Base-by-base conservation (phyloP, 352 stramenopile species). In the Phytopythium oedochilum region DNA sequence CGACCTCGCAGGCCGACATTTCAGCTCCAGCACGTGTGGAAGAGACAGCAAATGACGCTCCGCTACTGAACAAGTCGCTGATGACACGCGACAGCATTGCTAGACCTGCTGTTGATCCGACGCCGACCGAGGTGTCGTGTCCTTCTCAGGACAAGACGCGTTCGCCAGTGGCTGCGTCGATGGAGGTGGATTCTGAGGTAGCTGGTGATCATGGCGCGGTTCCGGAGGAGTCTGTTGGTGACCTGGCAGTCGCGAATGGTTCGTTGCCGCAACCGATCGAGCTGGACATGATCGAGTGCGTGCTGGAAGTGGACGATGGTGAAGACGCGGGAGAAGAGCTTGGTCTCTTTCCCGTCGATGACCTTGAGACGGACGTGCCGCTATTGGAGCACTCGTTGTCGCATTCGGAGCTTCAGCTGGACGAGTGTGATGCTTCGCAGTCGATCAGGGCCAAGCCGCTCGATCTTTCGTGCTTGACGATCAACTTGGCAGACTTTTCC, bases 211-310 rank as follows among this genome's bases (percentile, higher is more conserved):
- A 12, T n/a, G 23, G 1, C 8, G 10, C 5, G 22, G 22, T 29
- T 10, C 20, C 40, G 5, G 11, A 18, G 12, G 22, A 29, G 22
- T 20, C 12, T 5, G 40, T 14, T n/a, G 22, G 22, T n/a, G 10
- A 40, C 2, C 3, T 18, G 23, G 8, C 20, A 7, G 7, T 23
- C 3, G 32, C 35, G 23, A n/a, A 20, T 25, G 47, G n/a, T 20
- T 18, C 22, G 23, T 36, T 32, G 18, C 1, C 18, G n/a, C 25
- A 39, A 18, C 18, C 47, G 20, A 43, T 53, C 14, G 47, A 53
- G 31, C 47, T 53, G 1, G 31, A 40, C 20, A 53, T 53, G 47
- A 42, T 53, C 34, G 29, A 53, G 47, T 29, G 12, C 15, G 29
- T 32, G 7, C 34, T 53, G 5, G 20, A 22, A 2, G 20, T 34